These are phyloP conservation scores for Inonotus obliquus DNA, from an alignment of 1,284 basidiomycete genomes.

Conservation along the genomic window DNA sequence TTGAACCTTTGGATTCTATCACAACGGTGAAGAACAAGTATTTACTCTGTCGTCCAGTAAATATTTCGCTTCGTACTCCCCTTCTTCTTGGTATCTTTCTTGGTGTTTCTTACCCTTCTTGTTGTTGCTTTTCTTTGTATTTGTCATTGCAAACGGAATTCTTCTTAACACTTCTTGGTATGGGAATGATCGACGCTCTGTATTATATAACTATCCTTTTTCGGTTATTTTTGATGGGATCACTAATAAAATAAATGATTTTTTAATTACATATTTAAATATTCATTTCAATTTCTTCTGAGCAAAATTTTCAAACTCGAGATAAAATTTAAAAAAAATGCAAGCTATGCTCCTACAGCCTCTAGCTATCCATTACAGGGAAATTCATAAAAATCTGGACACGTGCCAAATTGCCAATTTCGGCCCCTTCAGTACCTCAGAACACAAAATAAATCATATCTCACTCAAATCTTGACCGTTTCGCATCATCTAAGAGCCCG, in stretches of 20 bases:
- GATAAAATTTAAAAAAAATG: background rate
- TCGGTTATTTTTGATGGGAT: background rate
- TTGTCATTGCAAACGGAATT: no score
- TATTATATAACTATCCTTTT: background rate
- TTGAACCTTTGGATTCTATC: slow-evolving; percentile 30
- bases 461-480: no score
- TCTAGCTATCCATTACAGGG: background rate
- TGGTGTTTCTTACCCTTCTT: background rate
- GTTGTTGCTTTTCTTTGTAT: background rate
- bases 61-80: no score
- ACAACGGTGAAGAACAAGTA: background rate
- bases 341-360: background rate
- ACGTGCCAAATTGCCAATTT: no score
- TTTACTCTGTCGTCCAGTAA: no score
- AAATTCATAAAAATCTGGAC: no score
- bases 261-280: background rate
- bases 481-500: no score
- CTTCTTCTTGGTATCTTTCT: background rate
- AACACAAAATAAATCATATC: no score
- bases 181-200: background rate
- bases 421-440: no score
- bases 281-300: background rate
- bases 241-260: background rate
- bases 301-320: background rate
- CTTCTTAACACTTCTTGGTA: background rate